Conservation (phyloP, 805 yeast species). For the Kockiozyma suomiensis region DNA sequence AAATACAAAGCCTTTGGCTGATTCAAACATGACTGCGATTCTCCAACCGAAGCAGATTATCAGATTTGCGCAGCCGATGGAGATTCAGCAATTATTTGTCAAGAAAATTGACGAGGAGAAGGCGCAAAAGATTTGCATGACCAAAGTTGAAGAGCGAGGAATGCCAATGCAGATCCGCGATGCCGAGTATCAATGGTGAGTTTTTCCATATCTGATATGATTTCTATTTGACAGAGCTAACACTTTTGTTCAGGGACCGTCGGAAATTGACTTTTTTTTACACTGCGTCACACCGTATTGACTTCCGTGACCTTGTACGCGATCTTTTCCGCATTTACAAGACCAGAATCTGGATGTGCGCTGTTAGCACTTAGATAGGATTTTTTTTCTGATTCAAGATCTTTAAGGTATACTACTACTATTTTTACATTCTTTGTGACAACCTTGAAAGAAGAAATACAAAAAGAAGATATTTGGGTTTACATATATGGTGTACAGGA, state of each 20-base stretch:
- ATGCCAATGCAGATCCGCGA: constrained; percentile 66
- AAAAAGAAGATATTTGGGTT: constrained; percentile 20
- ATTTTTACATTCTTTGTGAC: too few relatives aligned
- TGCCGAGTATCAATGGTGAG: constrained; percentile 75
- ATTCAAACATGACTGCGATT: constrained; percentile 2
- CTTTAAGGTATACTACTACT: too few relatives aligned
- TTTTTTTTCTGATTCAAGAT: too few relatives aligned
- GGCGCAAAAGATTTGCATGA: constrained; percentile 65
- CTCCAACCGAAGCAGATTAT: constrained; percentile 65
- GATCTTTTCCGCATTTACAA: constrained; percentile 75
- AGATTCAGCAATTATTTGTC: constrained; percentile 57
- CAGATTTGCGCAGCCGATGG: constrained; percentile 63
- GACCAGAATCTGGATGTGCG: constrained; percentile 88
- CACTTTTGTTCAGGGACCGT: constrained; percentile 51
- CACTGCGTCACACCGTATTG: constrained; percentile 65
- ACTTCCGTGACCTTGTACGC: constrained; percentile 74
- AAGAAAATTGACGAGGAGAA: constrained; percentile 71
- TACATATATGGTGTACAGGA: constrained; percentile 1
- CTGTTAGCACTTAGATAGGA: constrained; percentile 48
- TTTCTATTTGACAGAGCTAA: neutral
- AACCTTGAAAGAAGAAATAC: constrained; percentile 13
- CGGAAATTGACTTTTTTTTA: constrained; percentile 79
- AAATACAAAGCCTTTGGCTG: constrained; percentile 20
- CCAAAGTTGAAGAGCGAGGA: constrained; percentile 52
- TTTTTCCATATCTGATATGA: neutral